phyloP scores from a whole-genome alignment of 768 basidiomycete species.

The Leccinellum luteum region DNA sequence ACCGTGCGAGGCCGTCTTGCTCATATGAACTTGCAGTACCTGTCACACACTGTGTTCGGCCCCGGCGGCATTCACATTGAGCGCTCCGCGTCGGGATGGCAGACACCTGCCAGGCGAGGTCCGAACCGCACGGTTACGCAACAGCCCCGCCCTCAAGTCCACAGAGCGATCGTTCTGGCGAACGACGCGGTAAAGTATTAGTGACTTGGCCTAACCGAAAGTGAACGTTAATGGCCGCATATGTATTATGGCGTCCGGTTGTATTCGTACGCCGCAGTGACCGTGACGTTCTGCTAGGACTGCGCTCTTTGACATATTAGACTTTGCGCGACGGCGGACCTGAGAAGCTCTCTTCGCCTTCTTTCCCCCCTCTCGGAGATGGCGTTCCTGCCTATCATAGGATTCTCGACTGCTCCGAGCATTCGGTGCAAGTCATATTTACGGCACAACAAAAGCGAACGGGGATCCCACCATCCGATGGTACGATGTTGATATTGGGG shows the following conservation, averaged over 20 bases:
- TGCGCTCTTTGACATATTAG: constrained; percentile 4
- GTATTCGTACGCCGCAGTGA: background rate
- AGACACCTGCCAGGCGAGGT: background rate
- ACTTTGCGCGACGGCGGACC: constrained; percentile 1
- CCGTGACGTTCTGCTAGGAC: background rate
- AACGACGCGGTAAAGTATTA: background rate
- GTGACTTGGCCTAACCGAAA: background rate
- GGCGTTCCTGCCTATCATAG: background rate
- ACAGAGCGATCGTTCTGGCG: background rate
- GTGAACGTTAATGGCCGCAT: background rate
- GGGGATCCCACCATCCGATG: background rate
- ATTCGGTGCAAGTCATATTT: background rate
- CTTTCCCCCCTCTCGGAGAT: background rate
- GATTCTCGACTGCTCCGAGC: background rate
- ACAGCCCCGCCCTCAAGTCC: background rate
- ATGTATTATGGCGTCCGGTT: background rate
- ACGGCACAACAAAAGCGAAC: background rate
- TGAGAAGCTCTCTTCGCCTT: background rate
- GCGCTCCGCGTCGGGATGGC: background rate
- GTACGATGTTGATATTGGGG: background rate
- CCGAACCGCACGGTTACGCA: background rate
- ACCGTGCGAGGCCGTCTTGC: background rate
- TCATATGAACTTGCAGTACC: background rate
- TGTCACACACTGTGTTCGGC: background rate
- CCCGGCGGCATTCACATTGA: background rate